A percentile compares a stretch with the other conserved stretches of the same genome.
Evolutionary conservation across 2,329 filamentous ascomycete species (phyloP).

Genomic region (Arthrocladium fulminans): DNA sequence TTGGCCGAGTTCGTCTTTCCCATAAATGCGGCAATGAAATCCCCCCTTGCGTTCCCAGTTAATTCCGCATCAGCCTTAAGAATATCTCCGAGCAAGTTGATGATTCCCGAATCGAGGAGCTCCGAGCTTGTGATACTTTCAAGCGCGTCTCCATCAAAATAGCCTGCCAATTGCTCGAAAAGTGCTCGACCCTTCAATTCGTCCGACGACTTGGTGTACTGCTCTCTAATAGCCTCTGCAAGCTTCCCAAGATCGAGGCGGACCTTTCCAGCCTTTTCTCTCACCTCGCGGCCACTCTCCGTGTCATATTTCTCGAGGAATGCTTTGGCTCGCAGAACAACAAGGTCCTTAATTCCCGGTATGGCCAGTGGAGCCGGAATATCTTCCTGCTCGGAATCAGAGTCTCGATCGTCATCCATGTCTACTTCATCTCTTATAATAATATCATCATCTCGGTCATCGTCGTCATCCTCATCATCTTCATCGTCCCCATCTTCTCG

Average conservation of each 20-base stretch:
- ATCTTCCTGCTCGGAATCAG: conserved; percentile 42
- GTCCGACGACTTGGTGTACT: conserved; percentile 48
- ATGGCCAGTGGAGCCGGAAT: conserved; percentile 30
- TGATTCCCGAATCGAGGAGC: conserved; percentile 79
- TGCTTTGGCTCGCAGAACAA: conserved; percentile 66
- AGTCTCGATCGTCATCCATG: conserved; percentile 60
- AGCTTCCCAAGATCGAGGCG: conserved; percentile 63
- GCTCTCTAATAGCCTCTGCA: conserved; percentile 60
- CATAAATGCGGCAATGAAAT: conserved; percentile 92
- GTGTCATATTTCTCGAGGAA: conserved; percentile 79
- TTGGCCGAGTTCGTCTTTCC: conserved; percentile 53
- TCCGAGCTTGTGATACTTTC: conserved; percentile 95
- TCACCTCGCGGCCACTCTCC: conserved; percentile 63
- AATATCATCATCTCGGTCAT: conserved; percentile 45
- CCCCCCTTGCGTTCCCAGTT: conserved; percentile 55
- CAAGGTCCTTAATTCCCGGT: conserved; percentile 58
- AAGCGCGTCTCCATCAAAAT: conserved; percentile 80
- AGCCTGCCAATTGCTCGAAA: conserved; percentile 66
- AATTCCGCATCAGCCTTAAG: conserved; percentile 39
- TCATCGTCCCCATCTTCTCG: conserved; percentile 37
- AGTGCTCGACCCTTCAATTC: conserved; percentile 47
- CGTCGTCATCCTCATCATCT: conserved; percentile 33
- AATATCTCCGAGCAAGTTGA: conserved; percentile 71
- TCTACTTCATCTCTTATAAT: conserved; percentile 43
- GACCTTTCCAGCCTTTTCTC: conserved; percentile 68